Evolutionary conservation across 495 filamentous ascomycete genomes (phyloP).

Genomic region (Aspergillus nidulans): DNA sequence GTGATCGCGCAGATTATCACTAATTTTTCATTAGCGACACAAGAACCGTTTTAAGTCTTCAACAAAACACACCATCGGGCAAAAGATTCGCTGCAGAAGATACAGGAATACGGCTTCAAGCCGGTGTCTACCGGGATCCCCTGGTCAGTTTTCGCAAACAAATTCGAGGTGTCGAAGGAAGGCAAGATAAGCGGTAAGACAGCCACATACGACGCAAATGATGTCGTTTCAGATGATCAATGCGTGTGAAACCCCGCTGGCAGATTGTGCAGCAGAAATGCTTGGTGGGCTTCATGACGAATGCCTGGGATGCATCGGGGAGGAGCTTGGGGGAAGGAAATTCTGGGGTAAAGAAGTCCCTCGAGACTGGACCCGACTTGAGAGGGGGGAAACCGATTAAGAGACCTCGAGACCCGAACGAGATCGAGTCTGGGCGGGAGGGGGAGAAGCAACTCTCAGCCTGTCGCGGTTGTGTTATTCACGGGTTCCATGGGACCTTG

Average conservation of each 20-base stretch:
- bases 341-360: conserved; percentile 22
- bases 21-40: conserved; percentile 7
- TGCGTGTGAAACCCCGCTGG: conserved; percentile 45
- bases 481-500: neutral
- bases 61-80: conserved; percentile 36
- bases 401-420: neutral
- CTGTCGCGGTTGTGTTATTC: neutral
- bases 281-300: conserved; percentile 41
- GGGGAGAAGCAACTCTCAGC: neutral
- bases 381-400: conserved; percentile 8
- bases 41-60: neutral
- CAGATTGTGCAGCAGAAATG: conserved; percentile 45
- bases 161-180: neutral
- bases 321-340: conserved; percentile 23
- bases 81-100: conserved; percentile 43
- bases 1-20: conserved; percentile 46
- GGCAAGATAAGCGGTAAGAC: neutral
- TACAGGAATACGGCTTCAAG: conserved; percentile 42
- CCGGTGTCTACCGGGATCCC: conserved; percentile 34
- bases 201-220: conserved; percentile 41
- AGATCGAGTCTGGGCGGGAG: neutral
- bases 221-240: conserved; percentile 47
- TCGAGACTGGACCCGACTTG: conserved; percentile 12
- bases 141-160: conserved; percentile 14
- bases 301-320: conserved; percentile 29